These are phyloP conservation scores for Anastatica hierochuntica DNA, from an alignment of 345 rosid species.

Conservation along the genomic window DNA sequence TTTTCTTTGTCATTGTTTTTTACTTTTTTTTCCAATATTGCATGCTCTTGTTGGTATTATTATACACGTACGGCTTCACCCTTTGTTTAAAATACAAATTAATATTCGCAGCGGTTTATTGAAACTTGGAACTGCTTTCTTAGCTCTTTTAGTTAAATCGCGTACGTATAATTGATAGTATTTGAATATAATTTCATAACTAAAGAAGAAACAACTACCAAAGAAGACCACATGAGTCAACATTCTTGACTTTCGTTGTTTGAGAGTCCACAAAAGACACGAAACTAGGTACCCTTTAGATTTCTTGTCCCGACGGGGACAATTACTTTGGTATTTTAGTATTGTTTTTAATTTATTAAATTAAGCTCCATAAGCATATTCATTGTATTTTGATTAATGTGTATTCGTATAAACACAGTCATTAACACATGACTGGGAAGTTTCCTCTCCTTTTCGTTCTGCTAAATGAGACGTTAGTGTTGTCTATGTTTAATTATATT, in stretches of 20 bases:
- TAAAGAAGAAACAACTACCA: conserved; percentile 6
- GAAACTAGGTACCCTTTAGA: conserved; percentile 18
- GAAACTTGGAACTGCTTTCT: too few species aligned
- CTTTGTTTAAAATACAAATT: not conserved
- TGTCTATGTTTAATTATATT: not conserved
- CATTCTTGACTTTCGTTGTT: conserved; percentile 28
- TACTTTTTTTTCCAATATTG: not conserved
- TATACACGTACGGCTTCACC: conserved; percentile 13
- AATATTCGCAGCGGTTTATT: not conserved
- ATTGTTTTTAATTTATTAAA: not conserved
- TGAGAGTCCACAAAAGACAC: conserved; percentile 25
- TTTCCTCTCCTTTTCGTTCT: conserved; percentile 20
- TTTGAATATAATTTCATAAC: conserved; percentile 9
- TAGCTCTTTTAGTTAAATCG: conserved; percentile 1
- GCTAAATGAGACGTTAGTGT: not conserved
- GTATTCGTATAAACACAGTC: conserved; percentile 7
- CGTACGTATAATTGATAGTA: conserved; percentile 9
- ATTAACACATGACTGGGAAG: too few species aligned
- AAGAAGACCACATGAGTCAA: conserved; percentile 16
- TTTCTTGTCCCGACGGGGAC: conserved; percentile 24
- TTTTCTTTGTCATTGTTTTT: conserved; percentile 7
- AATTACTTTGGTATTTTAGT: conserved; percentile 7
- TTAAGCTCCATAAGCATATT: not conserved
- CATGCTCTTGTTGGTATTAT: conserved; percentile 5
- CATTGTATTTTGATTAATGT: not conserved